phyloP scores from a whole-genome alignment of 306 rosid species.

The Vachellia pachyceras region DNA sequence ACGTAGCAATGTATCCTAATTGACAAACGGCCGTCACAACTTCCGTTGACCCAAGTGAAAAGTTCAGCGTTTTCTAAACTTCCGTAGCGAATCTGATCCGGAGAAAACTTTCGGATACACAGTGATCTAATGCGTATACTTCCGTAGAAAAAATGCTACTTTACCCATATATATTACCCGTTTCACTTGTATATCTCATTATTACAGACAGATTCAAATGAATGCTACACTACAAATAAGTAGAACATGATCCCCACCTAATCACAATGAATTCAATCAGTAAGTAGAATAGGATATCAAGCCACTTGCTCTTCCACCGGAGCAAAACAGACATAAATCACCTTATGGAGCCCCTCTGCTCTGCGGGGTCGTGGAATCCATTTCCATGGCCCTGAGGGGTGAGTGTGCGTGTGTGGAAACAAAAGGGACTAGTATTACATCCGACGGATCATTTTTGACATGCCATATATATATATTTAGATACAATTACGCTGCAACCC shows the following conservation, averaged over 20 bases:
- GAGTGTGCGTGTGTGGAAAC: neutral
- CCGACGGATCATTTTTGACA: constrained; percentile 42
- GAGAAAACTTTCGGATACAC: no score
- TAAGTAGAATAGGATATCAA: neutral
- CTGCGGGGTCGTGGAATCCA: constrained; percentile 14
- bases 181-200: neutral
- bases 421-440: constrained; percentile 35
- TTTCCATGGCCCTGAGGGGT: constrained; percentile 3
- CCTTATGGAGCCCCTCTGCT: neutral
- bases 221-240: neutral
- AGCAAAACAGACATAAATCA: neutral
- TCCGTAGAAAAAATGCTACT: no score
- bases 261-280: neutral
- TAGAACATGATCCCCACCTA: neutral
- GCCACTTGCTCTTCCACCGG: neutral
- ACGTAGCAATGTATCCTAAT: no score
- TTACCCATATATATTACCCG: no score
- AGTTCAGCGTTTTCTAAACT: no score
- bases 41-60: no score
- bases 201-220: neutral
- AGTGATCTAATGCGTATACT: no score
- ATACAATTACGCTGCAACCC: constrained; percentile 30
- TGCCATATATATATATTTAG: constrained; percentile 49
- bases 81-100: no score
- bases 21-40: no score